phyloP scores from a whole-genome alignment of 805 yeast species.

The Candida silvicultrix region DNA sequence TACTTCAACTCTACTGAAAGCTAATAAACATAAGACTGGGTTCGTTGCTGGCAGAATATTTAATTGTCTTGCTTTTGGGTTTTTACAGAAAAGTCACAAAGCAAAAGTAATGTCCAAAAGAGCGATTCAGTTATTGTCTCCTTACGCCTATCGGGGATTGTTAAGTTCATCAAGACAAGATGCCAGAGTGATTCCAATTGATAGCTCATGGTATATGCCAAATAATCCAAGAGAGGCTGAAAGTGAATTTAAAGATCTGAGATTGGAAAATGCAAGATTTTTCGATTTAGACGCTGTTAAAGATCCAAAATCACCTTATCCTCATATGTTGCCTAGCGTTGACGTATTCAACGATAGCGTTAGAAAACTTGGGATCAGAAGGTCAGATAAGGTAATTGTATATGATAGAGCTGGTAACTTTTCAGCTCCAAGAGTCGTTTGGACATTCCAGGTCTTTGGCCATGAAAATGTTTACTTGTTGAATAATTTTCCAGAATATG shows the following conservation, averaged over 20 bases:
- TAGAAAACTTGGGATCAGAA: conserved; percentile 47
- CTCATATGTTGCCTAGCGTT: conserved; percentile 83
- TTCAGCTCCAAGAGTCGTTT: conserved; percentile 85
- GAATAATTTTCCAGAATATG: conserved; percentile 59
- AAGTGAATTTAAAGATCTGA: conserved; percentile 48
- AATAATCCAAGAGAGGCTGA: conserved; percentile 53
- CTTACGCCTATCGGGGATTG: conserved; percentile 18
- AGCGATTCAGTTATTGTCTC: conserved; percentile 19
- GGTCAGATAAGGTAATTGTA: conserved; percentile 59
- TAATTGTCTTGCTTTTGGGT: no score
- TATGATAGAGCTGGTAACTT: conserved; percentile 85
- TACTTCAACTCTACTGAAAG: no score
- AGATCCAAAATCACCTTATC: conserved; percentile 56
- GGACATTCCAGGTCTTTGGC: conserved; percentile 81
- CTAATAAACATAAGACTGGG: no score
- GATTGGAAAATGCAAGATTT: conserved; percentile 63
- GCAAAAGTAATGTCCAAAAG: conserved; percentile 19
- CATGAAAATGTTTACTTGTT: conserved; percentile 65
- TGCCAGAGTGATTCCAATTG: conserved; percentile 52
- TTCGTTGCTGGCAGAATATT: no score
- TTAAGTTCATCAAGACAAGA: conserved; percentile 9
- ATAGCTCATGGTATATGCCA: conserved; percentile 93
- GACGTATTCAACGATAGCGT: conserved; percentile 48
- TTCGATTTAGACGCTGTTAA: conserved; percentile 73
- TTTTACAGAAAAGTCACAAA: no score